Percentiles rank a stretch among this genome's conserved stretches.
These are phyloP conservation scores for Tolypocladium amazonense DNA, from an alignment of 2,329 filamentous ascomycete genomes.

Conservation along the genomic window DNA sequence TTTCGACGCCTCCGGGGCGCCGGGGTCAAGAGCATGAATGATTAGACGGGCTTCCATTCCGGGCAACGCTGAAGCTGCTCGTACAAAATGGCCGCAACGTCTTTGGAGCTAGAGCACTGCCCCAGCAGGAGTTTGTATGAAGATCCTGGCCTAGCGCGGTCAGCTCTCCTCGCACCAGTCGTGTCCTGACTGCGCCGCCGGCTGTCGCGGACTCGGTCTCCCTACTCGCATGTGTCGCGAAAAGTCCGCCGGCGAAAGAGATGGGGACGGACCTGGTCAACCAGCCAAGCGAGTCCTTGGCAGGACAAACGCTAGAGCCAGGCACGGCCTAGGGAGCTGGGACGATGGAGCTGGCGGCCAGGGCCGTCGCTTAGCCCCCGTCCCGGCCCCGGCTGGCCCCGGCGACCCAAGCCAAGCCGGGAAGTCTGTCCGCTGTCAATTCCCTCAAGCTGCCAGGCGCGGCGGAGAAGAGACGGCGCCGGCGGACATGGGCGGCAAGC, in stretches of 20 bases:
- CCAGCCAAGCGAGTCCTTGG: no score
- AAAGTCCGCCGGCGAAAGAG: neutral
- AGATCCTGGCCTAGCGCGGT: neutral
- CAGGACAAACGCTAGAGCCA: neutral
- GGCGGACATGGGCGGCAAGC: neutral
- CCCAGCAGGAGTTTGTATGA: neutral
- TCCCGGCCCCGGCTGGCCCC: neutral
- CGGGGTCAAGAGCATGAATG: neutral
- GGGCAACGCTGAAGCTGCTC: neutral
- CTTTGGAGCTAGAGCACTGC: neutral
- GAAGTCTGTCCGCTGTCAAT: neutral
- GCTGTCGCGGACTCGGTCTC: neutral
- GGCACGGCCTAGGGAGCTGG: neutral
- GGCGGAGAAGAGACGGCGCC: neutral
- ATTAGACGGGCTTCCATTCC: neutral
- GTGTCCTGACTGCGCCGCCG: neutral
- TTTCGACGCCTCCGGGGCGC: neutral
- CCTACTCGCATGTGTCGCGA: no score
- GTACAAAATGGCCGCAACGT: neutral
- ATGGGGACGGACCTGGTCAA: no score
- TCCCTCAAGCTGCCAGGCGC: neutral
- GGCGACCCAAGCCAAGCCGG: neutral
- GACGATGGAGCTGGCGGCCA: neutral
- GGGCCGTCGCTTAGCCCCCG: neutral
- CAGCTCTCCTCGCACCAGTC: neutral